A percentile compares a stretch with the other conserved stretches of the same genome.
Conservation (phyloP, 139 green algal species). For the Axilococcus clingmanii region DNA sequence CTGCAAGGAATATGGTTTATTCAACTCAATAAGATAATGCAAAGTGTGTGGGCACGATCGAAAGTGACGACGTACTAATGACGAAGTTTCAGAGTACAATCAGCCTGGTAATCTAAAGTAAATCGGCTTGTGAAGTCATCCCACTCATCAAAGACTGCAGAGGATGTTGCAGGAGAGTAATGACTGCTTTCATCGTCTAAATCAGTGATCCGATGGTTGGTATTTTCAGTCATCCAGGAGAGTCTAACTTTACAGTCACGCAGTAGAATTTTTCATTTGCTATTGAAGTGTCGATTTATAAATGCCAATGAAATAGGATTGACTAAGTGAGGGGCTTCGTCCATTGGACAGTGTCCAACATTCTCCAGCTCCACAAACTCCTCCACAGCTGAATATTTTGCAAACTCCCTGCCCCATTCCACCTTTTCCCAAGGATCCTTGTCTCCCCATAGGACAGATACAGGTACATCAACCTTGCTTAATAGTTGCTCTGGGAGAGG, state of each 20-base stretch:
- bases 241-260: constrained; percentile 12
- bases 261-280: constrained; percentile 66
- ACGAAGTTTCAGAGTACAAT: constrained; percentile 21
- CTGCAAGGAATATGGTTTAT: background rate
- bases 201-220: background rate
- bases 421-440: constrained; percentile 86
- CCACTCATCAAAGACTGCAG: too few species aligned
- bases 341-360: constrained; percentile 80
- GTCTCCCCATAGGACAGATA: constrained; percentile 82
- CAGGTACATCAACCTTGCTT: constrained; percentile 35
- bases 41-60: background rate
- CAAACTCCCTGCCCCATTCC: constrained; percentile 52
- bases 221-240: background rate
- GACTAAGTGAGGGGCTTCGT: constrained; percentile 80
- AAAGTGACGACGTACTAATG: background rate
- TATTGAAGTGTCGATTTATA: too few species aligned
- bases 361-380: constrained; percentile 79
- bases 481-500: constrained; percentile 88
- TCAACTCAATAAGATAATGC: background rate
- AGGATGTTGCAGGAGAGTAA: background rate
- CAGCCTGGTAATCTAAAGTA: constrained; percentile 15
- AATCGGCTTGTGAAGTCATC: too few species aligned
- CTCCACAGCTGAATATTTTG: constrained; percentile 40
- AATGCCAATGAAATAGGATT: too few species aligned
- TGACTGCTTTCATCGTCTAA: too few species aligned